Base-by-base conservation (phyloP, 2,329 filamentous ascomycete species). In the Pyrenophora seminiperda region DNA sequence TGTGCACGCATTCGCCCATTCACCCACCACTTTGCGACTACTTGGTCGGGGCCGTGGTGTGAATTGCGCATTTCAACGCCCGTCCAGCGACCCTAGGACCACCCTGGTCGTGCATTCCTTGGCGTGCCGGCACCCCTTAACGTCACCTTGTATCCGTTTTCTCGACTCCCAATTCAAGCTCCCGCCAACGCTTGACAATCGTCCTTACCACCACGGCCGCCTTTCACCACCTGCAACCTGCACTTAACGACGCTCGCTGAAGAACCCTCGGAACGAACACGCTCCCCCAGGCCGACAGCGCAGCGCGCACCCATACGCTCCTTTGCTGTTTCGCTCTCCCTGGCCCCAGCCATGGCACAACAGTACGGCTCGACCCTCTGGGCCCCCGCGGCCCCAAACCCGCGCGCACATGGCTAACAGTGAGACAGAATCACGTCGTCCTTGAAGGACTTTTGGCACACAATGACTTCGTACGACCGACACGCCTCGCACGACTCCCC, bases 401-500 rank as follows among this genome's bases (percentile, higher is more conserved):
- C 32, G 9, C 17, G 41, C 33, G 18, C 41, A 31, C 54, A 37
- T 50, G 50, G 43, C 68, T 73, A 59, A 72, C 63, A 41, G 27
- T 44, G 22, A 37, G 13, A 45, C 65, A 73, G 70, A 49, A 65
- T 74, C 40, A 62, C 68, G 27, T 54, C 62, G 47, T 85, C 88
- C 75, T 89, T 94, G 76, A 89, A 89, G 76, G 89, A 89, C 56
- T 93, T 99, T 78, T 99, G 94, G 94, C 94, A 97, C 63, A 94
- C 73, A 52, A 75, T 89, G 82, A 88, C 84, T 72, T 87, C 84
- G 58, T 82, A 86, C 67, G 82, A 86, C 78, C 96, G 94, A 56
- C 85, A 99, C 79, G 96, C 94, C 58, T 88, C 86, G 55, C 90
- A 88, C 80, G 90, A 99, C 77, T 96, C 93, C 52, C 92, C 94